Percentiles rank a stretch among this genome's conserved stretches.
Conservation (phyloP, 2,329 filamentous ascomycete species). For the Colletotrichum melonis region DNA sequence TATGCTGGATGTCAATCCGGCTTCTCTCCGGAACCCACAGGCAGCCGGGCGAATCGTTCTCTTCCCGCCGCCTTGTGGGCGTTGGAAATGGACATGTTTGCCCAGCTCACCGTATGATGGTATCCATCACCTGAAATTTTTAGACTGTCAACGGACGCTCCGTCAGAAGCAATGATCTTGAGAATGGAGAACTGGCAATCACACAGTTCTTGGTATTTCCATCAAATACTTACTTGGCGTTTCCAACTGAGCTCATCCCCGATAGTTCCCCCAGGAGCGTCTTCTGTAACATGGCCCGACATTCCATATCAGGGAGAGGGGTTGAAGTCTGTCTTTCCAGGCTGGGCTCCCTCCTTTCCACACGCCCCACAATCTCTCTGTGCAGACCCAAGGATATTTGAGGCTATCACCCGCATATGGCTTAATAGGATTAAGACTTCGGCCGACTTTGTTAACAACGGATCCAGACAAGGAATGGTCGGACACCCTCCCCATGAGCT, state of each 20-base stretch:
- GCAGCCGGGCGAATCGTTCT: background rate
- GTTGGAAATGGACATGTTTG: background rate
- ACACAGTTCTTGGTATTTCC: background rate
- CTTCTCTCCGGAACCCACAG: slow-evolving; percentile 21
- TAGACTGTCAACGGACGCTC: background rate
- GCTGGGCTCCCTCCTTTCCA: background rate
- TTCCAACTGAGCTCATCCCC: background rate
- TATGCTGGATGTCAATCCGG: slow-evolving; percentile 23
- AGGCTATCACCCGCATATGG: background rate
- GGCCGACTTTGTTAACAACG: background rate
- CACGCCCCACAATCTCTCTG: background rate
- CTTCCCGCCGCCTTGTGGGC: slow-evolving; percentile 4
- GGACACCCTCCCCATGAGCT: slow-evolving; percentile 8
- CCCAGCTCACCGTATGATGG: slow-evolving; percentile 4
- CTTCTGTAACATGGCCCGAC: background rate
- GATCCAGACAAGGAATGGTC: background rate
- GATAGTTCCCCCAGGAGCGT: background rate
- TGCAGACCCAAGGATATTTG: background rate
- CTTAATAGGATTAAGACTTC: background rate
- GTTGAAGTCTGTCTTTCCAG: background rate
- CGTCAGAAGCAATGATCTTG: background rate
- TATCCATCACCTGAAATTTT: slow-evolving; percentile 13
- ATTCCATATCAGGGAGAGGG: background rate
- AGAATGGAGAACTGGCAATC: background rate
- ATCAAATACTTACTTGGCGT: too few species aligned